Base-by-base conservation (phyloP, 306 rosid genomes). In the Hippophae tibetana region DNA sequence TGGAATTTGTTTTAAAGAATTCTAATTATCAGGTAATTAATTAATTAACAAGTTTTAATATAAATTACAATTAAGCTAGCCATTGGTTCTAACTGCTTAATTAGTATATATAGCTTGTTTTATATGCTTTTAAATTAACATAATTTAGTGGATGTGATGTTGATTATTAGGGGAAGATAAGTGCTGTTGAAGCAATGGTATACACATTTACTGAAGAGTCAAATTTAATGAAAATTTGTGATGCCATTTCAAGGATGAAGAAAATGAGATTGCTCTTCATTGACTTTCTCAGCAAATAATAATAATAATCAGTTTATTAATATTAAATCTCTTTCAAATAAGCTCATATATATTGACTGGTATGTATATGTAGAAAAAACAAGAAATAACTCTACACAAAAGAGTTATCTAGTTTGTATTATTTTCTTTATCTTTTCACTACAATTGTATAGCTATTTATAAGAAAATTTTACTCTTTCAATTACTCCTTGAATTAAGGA, bases 1-100 rank as follows among this genome's bases (percentile, higher is more conserved):
- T 72, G 57, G 7, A 52, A 11, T 60, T 65, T 47, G 73, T 75
- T 4, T 72, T 79, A 2, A 54, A 68, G 1, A 71, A 74, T 74
- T 66, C 57, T 43, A 66, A 26, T 18, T 74, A 13, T 10, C 52
- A 2, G 1, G 2, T 12, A 12, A 6, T 5, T 12, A 49, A 11
- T 49, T 11, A 48, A 12, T 45, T 45, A 13, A 18, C 13, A 11
- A 2, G 7, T 12, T 7, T 12, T 48, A 18, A 10, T 8, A 48
- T 9, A 12, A 13, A 13, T 48, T 48, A 48, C 13, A 4, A 11
- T 0, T 10, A 5, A 9, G 3, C 11, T 18, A 18, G 1, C 1
- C 1, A 18, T 18, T 18, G 23, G 23, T 18, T 18, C 23, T 18
- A 18, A 18, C 23, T 18, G 23, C 23, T 18, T 18, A 18, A 18